These are phyloP conservation scores for Nakazawaea populi DNA, from an alignment of 805 yeast genomes.

Conservation along the genomic window DNA sequence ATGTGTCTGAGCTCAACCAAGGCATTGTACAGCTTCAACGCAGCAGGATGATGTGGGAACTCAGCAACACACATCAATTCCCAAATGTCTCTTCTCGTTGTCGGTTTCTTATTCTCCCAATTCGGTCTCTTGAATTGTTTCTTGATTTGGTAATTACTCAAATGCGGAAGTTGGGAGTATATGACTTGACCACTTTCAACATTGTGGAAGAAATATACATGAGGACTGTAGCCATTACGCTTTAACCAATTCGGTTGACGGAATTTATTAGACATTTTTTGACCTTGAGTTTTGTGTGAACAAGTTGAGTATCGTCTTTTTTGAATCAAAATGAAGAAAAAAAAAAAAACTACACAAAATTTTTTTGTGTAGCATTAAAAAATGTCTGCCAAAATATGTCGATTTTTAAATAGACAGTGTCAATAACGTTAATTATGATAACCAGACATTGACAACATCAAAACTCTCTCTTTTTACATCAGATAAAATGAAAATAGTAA, in stretches of 20 bases:
- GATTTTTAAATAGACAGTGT: background rate
- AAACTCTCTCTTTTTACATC: too few species aligned
- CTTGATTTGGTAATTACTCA: conserved; percentile 51
- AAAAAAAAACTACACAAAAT: too few species aligned
- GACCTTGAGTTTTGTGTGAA: too few species aligned
- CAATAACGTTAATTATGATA: background rate
- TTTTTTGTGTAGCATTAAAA: too few species aligned
- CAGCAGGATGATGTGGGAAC: conserved; percentile 51
- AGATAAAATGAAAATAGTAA: too few species aligned
- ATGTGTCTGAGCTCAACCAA: conserved; percentile 67
- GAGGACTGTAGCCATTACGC: conserved; percentile 68
- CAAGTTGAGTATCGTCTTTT: too few species aligned
- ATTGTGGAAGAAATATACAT: conserved; percentile 77
- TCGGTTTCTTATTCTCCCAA: conserved; percentile 84
- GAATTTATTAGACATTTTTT: conserved; percentile 30
- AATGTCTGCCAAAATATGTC: background rate
- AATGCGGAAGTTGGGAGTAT: conserved; percentile 77
- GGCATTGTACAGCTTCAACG: conserved; percentile 69
- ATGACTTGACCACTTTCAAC: conserved; percentile 85
- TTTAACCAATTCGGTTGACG: conserved; percentile 56
- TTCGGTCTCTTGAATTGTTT: conserved; percentile 75
- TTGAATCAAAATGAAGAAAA: too few species aligned
- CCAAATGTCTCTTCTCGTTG: conserved; percentile 83
- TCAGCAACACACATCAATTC: conserved; percentile 81
- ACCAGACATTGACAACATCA: too few species aligned